Conservation (phyloP, 192 early-diverging fungal genomes). For the Coemansia sp. region DNA sequence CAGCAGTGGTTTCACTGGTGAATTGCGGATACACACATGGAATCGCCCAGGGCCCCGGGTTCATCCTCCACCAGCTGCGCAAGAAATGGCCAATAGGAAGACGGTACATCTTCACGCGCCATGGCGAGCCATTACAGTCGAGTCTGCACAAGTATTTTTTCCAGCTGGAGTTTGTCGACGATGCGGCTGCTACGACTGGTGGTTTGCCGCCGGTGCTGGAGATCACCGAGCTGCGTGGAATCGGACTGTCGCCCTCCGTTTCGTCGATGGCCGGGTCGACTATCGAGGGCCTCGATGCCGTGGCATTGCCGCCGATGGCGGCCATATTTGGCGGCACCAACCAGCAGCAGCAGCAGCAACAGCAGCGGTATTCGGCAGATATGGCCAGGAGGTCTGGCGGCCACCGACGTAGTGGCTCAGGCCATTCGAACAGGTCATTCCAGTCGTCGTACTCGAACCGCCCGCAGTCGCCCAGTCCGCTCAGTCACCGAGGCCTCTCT, state of each 20-base stretch:
- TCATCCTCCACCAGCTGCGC: conserved; percentile 49
- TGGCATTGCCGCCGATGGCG: conserved; percentile 37
- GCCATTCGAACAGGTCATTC: conserved; percentile 8
- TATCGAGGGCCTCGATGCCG: conserved; percentile 49
- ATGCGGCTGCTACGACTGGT: background rate
- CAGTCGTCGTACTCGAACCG: conserved; percentile 8
- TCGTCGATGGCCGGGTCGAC: conserved; percentile 50
- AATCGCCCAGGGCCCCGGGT: conserved; percentile 42
- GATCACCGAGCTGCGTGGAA: conserved; percentile 37
- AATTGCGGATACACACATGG: conserved; percentile 53
- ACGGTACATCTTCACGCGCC: conserved; percentile 50
- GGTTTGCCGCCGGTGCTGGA: conserved; percentile 21
- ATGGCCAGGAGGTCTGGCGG: background rate
- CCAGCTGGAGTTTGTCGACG: conserved; percentile 49
- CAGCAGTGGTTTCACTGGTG: conserved; percentile 43
- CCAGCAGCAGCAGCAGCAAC: background rate
- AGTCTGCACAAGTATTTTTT: conserved; percentile 56
- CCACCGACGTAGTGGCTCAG: conserved; percentile 21
- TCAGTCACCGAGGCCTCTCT: background rate
- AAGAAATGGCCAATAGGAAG: conserved; percentile 54
- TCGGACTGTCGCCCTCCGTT: conserved; percentile 27
- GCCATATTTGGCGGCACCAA: conserved; percentile 11
- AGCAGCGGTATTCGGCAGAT: background rate
- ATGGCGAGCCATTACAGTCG: conserved; percentile 52
- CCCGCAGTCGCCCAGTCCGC: conserved; percentile 20